Conservation (phyloP, 2,329 filamentous ascomycete species). For the Coleophoma crateriformis region DNA sequence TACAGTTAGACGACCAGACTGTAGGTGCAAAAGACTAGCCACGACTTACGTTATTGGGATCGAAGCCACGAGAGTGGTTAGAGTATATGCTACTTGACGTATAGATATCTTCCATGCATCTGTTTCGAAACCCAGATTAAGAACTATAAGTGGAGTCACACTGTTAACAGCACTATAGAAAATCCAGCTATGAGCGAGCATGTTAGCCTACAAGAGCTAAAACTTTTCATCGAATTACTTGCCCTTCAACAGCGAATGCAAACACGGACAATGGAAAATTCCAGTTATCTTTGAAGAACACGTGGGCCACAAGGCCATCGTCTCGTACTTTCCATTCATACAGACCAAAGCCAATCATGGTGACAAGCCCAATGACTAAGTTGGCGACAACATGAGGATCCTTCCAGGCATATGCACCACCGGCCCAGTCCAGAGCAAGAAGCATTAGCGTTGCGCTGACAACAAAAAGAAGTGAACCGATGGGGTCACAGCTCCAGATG, state of each 20-base stretch:
- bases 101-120: conserved; percentile 41
- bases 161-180: conserved; percentile 49
- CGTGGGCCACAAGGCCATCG: conserved; percentile 49
- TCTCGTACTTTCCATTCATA: conserved; percentile 49
- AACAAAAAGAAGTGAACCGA: conserved; percentile 39
- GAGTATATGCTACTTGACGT: conserved; percentile 38
- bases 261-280: conserved; percentile 51
- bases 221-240: background rate
- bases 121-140: conserved; percentile 42
- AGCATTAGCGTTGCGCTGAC: conserved; percentile 36
- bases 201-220: no score
- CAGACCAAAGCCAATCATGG: conserved; percentile 23
- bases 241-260: conserved; percentile 50
- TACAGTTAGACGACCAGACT: conserved; percentile 1
- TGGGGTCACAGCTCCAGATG: conserved; percentile 41
- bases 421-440: conserved; percentile 40
- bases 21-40: background rate
- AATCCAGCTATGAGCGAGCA: conserved; percentile 35
- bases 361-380: conserved; percentile 24
- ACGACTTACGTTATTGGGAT: conserved; percentile 34
- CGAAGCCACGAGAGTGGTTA: conserved; percentile 33
- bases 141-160: conserved; percentile 41
- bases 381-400: conserved; percentile 22
- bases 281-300: conserved; percentile 46
- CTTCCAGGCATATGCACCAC: conserved; percentile 32